A percentile compares a stretch with the other conserved stretches of the same genome.
Conservation (phyloP, 345 rosid species). For the Brassica carinata region DNA sequence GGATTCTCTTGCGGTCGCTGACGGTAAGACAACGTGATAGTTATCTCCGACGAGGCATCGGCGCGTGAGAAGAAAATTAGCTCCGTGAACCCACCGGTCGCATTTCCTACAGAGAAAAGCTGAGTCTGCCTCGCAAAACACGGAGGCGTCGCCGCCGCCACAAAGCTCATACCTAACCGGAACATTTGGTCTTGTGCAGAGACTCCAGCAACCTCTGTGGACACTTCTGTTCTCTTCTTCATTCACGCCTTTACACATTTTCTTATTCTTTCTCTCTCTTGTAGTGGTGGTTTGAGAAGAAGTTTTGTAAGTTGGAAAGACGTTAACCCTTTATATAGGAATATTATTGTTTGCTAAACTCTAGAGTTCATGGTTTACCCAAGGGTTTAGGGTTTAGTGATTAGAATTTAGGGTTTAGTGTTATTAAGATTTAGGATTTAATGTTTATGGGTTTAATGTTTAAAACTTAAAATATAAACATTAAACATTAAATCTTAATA, state of each 20-base stretch:
- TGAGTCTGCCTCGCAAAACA: conserved; percentile 82
- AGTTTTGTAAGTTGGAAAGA: conserved; percentile 14
- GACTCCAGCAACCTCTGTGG: conserved; percentile 28
- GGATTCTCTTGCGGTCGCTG: not conserved
- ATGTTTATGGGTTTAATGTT: too few relatives aligned
- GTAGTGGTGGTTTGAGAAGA: not conserved
- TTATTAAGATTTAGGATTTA: too few relatives aligned
- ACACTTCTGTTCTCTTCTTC: conserved; percentile 28
- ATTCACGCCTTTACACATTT: conserved; percentile 58
- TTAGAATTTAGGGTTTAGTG: too few relatives aligned
- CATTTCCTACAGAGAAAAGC: conserved; percentile 71
- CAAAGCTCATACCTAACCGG: conserved; percentile 67
- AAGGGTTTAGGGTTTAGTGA: too few relatives aligned
- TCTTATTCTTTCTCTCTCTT: not conserved
- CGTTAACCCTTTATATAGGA: conserved; percentile 26
- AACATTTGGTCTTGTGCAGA: conserved; percentile 21
- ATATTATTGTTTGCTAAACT: not conserved
- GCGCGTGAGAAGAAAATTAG: conserved; percentile 72
- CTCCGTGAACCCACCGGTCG: conserved; percentile 74
- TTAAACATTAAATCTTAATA: too few relatives aligned
- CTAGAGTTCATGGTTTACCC: too few relatives aligned
- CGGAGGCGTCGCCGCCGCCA: conserved; percentile 42
- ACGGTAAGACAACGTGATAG: conserved; percentile 32
- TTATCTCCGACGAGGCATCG: conserved; percentile 60
- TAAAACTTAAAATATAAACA: too few relatives aligned